Base-by-base conservation (phyloP, 169 alveolate species). In the Cryptosporidium ubiquitum region DNA sequence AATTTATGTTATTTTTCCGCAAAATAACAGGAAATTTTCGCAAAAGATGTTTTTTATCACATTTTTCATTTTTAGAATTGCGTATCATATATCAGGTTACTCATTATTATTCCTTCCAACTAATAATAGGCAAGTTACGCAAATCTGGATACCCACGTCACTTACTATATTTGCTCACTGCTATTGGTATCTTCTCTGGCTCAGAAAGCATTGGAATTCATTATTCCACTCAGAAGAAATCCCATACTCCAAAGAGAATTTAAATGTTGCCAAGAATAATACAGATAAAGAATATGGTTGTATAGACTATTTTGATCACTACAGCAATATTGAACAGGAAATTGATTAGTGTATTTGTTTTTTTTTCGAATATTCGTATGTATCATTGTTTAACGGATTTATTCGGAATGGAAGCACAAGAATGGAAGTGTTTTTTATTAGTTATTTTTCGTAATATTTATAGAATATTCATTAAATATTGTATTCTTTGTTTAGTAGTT, bases 151-250 rank as follows among this genome's bases (percentile, higher is more conserved):
- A 29, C 86, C 86, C 5, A 74, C 70, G 5, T 74, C 86, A 0
- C 68, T 74, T 6, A 74, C 86, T 18, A 74, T 74, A 12, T 55
- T 74, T 35, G 86, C 70, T 0, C 86, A 74, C 42, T 74, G 86
- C 40, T 55, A 74, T 26, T 74, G 86, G 86, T 74, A 74, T 31
- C 69, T 74, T 16, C 52, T 55, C 57, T 74, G 86, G 86, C 58
- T 74, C 7, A 74, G 71, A 39, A 74, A 74, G 49, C 86, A 74
- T 42, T 69, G 58, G 64, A 69, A 12, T 4, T 35, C 61, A 6
- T 26, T 64, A n/a, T 35, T 64, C 71, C 49, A n/a, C 39, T n/a
- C 71, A 3, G 42, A 31, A 18, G 66, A 55, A 29, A 1, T 29
- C 20, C 31, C 71, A n/a, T 64, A 33, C 51, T 35, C 71, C 39